A percentile compares a stretch with the other conserved stretches of the same genome.
Conservation (phyloP, 1,284 basidiomycete genomes). For the Xerocomus amazonicus region DNA sequence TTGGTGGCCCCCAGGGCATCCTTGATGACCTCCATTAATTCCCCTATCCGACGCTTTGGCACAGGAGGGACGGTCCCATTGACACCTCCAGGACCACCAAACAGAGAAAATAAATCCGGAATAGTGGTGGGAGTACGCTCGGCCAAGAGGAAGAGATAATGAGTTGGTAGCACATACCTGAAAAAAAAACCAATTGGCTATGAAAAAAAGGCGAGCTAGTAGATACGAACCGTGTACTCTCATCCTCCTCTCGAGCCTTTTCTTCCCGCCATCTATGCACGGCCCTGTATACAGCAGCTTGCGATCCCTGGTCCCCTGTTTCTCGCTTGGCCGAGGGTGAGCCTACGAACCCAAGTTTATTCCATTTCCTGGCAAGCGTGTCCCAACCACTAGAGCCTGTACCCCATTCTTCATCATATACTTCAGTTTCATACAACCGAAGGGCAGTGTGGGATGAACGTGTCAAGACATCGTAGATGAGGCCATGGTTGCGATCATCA, state of each 20-base stretch:
- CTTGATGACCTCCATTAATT: constrained; percentile 60
- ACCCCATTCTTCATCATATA: constrained; percentile 67
- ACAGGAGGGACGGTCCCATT: constrained; percentile 50
- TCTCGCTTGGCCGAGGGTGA: constrained; percentile 38
- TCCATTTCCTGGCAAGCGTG: constrained; percentile 74
- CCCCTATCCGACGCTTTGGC: constrained; percentile 54
- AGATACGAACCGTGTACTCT: constrained; percentile 67
- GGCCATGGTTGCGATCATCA: constrained; percentile 23
- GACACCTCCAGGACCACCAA: constrained; percentile 34
- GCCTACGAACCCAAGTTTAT: constrained; percentile 55
- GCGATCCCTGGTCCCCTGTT: constrained; percentile 63
- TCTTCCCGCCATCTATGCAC: constrained; percentile 87
- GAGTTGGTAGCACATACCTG: constrained; percentile 74
- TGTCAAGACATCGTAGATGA: constrained; percentile 56
- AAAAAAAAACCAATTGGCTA: constrained; percentile 3
- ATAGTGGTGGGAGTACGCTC: constrained; percentile 63
- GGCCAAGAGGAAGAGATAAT: constrained; percentile 65
- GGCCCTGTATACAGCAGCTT: constrained; percentile 70
- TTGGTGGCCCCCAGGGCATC: constrained; percentile 36
- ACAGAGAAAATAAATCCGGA: constrained; percentile 51
- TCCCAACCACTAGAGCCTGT: constrained; percentile 73
- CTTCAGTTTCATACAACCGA: constrained; percentile 61
- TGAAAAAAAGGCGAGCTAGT: constrained; percentile 6
- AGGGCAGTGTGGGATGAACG: constrained; percentile 74
- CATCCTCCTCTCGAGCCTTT: constrained; percentile 82